Base-by-base conservation (phyloP, 176 grass and related monocot genomes). In the Oryza coarctata region DNA sequence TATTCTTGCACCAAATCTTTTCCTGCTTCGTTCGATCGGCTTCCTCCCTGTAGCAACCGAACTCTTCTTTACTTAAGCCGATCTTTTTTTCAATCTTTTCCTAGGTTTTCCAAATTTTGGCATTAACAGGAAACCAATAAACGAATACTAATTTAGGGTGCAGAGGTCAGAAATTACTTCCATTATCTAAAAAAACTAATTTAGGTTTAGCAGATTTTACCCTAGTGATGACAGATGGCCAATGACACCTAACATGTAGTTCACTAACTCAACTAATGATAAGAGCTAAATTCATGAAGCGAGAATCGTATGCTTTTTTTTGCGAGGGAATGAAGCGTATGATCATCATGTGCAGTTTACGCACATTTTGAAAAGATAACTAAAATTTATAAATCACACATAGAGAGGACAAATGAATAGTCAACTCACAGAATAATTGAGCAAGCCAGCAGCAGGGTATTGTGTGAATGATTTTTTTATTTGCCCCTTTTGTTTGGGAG, bases 341-440 rank as follows among this genome's bases (percentile, higher is more conserved):
- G 45, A 45, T 55, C 30, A 31, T 23, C 30, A 4, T 6, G 38
- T 40, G 38, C 38, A 40, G 38, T 40, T 40, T 40, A 6, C 5
- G 38, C 38, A 40, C 38, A 14, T 3, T 11, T 57, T 75, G 38
- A 28, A 57, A 75, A 2, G 5, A 75, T 75, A 75, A 55, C 44
- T 75, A 36, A 75, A 75, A 57, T 3, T 9, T 57, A 33, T 25
- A 60, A 75, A 66, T 34, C 35, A 31, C 5, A 58, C 36, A 40
- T 40, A 40, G 5, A 40, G 8, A 40, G 38, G 38, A 60, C 60
- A 58, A 57, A 35, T 57, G 11, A 30, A 75, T 35, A 75, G 30
- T 34, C 11, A 36, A 75, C 73, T 75, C 58, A 75, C 73, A 36
- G 31, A 49, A 75, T 33, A 30, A 75, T 75, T 75, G 50, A 60